These are phyloP conservation scores for Eucalyptus marginata DNA, from an alignment of 345 rosid genomes.

Conservation along the genomic window DNA sequence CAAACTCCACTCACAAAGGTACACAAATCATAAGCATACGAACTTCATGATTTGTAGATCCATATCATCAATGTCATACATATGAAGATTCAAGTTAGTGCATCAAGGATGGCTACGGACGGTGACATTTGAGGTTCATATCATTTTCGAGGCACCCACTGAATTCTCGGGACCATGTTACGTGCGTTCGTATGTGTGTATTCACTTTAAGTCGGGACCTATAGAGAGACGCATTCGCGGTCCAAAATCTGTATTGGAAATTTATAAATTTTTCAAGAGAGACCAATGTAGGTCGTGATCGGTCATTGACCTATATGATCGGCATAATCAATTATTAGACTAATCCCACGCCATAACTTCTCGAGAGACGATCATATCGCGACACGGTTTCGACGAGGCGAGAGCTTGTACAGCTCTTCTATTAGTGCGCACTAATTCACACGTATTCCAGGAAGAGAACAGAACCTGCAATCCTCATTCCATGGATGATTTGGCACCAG, in stretches of 20 bases:
- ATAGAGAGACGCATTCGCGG: not conserved
- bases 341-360: not conserved
- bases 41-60: not conserved
- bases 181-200: not conserved
- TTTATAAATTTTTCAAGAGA: not conserved
- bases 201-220: not conserved
- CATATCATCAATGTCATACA: not conserved
- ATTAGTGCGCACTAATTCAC: not conserved
- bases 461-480: not conserved
- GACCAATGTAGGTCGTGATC: not conserved
- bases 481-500: not conserved
- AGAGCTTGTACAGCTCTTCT: not conserved
- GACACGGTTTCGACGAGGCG: not conserved
- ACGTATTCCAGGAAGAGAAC: not conserved
- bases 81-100: not conserved
- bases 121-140: not conserved
- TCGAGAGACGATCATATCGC: not conserved
- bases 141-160: not conserved
- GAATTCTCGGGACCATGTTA: not conserved
- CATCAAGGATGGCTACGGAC: not conserved
- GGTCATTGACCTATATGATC: not conserved
- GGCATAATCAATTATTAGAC: not conserved
- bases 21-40: not conserved
- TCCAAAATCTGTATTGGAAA: not conserved
- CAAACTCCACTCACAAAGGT: too few relatives aligned